These are phyloP conservation scores for Guyanaporus albipodus DNA, from an alignment of 768 basidiomycete genomes.

Conservation along the genomic window DNA sequence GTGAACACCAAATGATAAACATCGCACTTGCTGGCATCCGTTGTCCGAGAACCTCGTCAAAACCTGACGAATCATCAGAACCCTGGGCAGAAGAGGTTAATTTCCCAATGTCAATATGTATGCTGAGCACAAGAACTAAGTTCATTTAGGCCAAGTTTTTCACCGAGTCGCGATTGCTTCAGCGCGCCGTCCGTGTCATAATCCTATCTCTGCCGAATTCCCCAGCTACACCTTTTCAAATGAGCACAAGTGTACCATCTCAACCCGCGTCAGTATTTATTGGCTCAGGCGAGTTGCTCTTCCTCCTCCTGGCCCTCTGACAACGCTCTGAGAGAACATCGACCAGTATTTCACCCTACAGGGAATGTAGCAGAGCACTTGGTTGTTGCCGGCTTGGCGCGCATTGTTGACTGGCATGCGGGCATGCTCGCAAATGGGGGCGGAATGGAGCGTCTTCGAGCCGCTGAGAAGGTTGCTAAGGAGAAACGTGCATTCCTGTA, in stretches of 20 bases:
- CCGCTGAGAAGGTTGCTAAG: constrained; percentile 78
- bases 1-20: constrained; percentile 87
- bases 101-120: constrained; percentile 9
- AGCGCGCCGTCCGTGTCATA: constrained; percentile 70
- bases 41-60: constrained; percentile 63
- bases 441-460: constrained; percentile 83
- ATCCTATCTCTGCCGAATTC: constrained; percentile 79
- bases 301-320: background rate
- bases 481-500: constrained; percentile 71
- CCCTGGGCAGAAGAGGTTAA: constrained; percentile 86
- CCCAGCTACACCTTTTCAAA: constrained; percentile 77
- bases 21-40: constrained; percentile 81
- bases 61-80: constrained; percentile 75
- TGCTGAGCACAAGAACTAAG: background rate
- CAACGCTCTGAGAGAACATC: background rate
- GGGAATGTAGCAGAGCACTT: constrained; percentile 94
- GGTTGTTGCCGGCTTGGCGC: constrained; percentile 78
- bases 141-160: constrained; percentile 82
- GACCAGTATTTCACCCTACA: constrained; percentile 77
- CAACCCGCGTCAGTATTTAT: constrained; percentile 84
- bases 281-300: constrained; percentile 57
- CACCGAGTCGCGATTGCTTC: constrained; percentile 83
- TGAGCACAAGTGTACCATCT: constrained; percentile 48
- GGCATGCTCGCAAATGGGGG: constrained; percentile 84
- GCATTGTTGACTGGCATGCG: constrained; percentile 96